Conservation (phyloP, 2,329 filamentous ascomycete genomes). For the Hymenoscyphus repandus region DNA sequence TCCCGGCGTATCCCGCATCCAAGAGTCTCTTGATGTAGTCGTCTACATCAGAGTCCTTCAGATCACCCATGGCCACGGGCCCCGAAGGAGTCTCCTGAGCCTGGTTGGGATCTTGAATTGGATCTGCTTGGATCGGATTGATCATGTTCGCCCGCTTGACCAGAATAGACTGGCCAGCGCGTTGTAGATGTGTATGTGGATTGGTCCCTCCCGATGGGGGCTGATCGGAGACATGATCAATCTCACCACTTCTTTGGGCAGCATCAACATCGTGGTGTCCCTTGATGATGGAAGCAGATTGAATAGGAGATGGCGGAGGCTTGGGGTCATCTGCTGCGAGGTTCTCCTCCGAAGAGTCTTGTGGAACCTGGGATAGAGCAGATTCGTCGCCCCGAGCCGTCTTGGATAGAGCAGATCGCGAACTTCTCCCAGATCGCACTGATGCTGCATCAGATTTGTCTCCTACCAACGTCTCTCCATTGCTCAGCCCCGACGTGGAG, state of each 20-base stretch:
- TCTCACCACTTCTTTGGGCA: slow-evolving; percentile 81
- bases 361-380: slow-evolving; percentile 25
- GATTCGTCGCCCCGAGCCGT: slow-evolving; percentile 37
- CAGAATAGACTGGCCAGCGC: slow-evolving; percentile 84
- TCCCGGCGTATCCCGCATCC: slow-evolving; percentile 91
- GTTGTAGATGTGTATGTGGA: slow-evolving; percentile 53
- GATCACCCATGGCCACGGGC: slow-evolving; percentile 77
- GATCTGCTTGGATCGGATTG: slow-evolving; percentile 53
- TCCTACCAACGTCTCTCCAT: slow-evolving; percentile 51
- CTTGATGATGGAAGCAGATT: slow-evolving; percentile 66
- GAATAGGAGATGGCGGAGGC: slow-evolving; percentile 80
- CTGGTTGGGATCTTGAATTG: slow-evolving; percentile 33
- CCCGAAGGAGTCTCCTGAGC: slow-evolving; percentile 42
- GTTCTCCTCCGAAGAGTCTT: slow-evolving; percentile 34
- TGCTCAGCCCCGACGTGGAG: slow-evolving; percentile 49
- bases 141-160: slow-evolving; percentile 66
- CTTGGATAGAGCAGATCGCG: slow-evolving; percentile 41
- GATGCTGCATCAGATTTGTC: slow-evolving; percentile 73
- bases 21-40: slow-evolving; percentile 94
- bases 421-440: slow-evolving; percentile 65
- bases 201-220: slow-evolving; percentile 66
- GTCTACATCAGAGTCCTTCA: slow-evolving; percentile 90
- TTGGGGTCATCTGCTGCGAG: slow-evolving; percentile 47
- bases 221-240: slow-evolving; percentile 89
- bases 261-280: slow-evolving; percentile 74